A percentile compares a stretch with the other conserved stretches of the same genome.
Evolutionary conservation across 1,139 yeast species (phyloP).

Genomic region (Yamadazyma pseudoaaseri): DNA sequence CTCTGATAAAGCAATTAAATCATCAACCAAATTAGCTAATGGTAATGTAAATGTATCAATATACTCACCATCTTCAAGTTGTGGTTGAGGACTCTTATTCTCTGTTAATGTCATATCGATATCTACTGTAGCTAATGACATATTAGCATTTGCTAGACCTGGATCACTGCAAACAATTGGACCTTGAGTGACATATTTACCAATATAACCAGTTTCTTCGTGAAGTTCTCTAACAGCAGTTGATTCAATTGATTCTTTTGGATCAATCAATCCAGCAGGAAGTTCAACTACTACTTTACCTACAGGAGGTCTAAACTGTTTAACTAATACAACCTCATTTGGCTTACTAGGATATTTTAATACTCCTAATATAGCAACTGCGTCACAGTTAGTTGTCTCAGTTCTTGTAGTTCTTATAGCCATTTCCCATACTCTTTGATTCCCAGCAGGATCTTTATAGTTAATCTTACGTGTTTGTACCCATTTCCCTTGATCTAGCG

Average conservation of each 20-base stretch:
- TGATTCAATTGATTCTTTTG: constrained; percentile 68
- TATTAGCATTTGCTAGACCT: constrained; percentile 88
- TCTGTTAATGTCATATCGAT: constrained; percentile 67
- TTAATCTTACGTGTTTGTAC: constrained; percentile 55
- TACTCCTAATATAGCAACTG: constrained; percentile 83
- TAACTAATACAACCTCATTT: constrained; percentile 69
- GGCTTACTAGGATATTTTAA: constrained; percentile 43
- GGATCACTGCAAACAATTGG: constrained; percentile 77
- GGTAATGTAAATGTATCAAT: constrained; percentile 80
- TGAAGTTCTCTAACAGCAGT: constrained; percentile 85
- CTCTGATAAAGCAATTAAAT: constrained; percentile 47
- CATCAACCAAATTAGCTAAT: constrained; percentile 53
- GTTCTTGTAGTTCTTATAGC: constrained; percentile 82
- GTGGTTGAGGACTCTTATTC: constrained; percentile 66
- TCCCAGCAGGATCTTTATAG: constrained; percentile 69
- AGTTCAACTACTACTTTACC: constrained; percentile 85
- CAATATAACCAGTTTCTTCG: constrained; percentile 92
- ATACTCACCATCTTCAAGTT: constrained; percentile 85
- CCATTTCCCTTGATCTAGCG: constrained; percentile 39
- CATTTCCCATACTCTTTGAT: constrained; percentile 80
- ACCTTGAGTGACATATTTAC: constrained; percentile 46
- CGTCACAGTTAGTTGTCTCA: constrained; percentile 67
- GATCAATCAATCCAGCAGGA: constrained; percentile 94
- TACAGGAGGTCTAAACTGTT: constrained; percentile 91
- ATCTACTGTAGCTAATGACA: constrained; percentile 74